Conservation (phyloP, 495 filamentous ascomycete genomes). For the Talaromyces thailandensis region DNA sequence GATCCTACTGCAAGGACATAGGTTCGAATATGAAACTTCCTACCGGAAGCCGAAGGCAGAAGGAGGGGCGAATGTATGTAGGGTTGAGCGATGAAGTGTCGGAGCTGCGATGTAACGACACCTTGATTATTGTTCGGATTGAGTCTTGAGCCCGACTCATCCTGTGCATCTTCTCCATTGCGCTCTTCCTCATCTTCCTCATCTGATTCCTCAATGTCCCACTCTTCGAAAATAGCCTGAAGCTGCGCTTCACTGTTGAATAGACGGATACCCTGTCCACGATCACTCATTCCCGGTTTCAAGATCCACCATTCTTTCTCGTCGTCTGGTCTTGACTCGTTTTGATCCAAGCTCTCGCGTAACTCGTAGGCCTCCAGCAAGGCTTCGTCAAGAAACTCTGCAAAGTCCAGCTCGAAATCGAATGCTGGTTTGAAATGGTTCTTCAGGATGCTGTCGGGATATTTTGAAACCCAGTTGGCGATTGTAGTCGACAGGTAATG, state of each 20-base stretch:
- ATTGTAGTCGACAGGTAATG: slow-evolving; percentile 82
- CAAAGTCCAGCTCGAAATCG: slow-evolving; percentile 89
- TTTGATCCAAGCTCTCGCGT: slow-evolving; percentile 61
- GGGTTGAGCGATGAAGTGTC: slow-evolving; percentile 93
- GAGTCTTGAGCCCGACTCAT: slow-evolving; percentile 3
- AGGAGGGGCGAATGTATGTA: slow-evolving; percentile 89
- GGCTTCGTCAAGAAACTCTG: slow-evolving; percentile 92
- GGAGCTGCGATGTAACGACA: slow-evolving; percentile 80
- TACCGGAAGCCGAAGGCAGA: slow-evolving; percentile 48
- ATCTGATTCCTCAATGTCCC: slow-evolving; percentile 58
- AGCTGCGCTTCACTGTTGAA: slow-evolving; percentile 79
- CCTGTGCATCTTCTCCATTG: slow-evolving; percentile 18
- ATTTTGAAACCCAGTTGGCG: slow-evolving; percentile 69
- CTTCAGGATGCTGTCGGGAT: slow-evolving; percentile 59
- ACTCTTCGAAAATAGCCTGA: slow-evolving; percentile 76
- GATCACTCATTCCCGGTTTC: slow-evolving; percentile 94
- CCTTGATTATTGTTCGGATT: slow-evolving; percentile 21
- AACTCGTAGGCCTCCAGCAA: slow-evolving; percentile 83
- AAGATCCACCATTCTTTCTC: slow-evolving; percentile 93
- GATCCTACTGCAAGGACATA: slow-evolving; percentile 78
- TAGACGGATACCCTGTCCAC: slow-evolving; percentile 83
- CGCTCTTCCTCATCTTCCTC: slow-evolving; percentile 26
- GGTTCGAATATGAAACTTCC: slow-evolving; percentile 91
- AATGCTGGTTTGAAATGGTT: slow-evolving; percentile 64
- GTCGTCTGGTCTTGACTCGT: slow-evolving; percentile 34